Conservation (phyloP, 2,329 filamentous ascomycete species). For the Beauveria sp. region DNA sequence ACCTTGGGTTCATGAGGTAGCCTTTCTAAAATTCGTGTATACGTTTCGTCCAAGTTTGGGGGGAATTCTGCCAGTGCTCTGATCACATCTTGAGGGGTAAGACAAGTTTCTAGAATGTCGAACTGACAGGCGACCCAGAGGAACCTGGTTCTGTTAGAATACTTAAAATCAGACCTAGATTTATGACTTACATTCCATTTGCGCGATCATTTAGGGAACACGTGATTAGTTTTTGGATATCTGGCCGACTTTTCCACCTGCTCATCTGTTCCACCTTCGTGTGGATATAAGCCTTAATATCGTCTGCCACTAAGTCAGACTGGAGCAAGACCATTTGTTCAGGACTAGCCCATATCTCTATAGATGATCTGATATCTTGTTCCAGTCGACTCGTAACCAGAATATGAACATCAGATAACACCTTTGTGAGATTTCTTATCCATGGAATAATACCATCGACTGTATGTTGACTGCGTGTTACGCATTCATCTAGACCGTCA, state of each 20-base stretch:
- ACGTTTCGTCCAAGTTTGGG: background rate
- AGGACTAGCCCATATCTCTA: background rate
- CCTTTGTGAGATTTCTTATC: background rate
- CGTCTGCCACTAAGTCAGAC: background rate
- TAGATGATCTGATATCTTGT: background rate
- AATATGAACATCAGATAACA: background rate
- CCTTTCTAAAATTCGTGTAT: background rate
- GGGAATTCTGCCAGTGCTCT: background rate
- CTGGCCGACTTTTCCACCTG: background rate
- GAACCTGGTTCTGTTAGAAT: background rate
- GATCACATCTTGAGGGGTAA: background rate
- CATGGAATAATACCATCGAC: background rate
- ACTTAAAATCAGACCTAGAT: too few species aligned
- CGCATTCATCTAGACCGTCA: slow-evolving; percentile 2
- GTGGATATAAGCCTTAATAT: background rate
- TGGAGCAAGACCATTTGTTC: background rate
- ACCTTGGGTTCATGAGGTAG: background rate
- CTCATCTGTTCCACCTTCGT: background rate
- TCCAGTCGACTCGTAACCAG: slow-evolving; percentile 7
- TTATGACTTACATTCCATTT: background rate
- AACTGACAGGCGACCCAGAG: slow-evolving; percentile 5
- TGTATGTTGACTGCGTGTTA: background rate
- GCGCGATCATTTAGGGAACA: background rate
- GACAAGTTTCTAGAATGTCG: slow-evolving; percentile 4
- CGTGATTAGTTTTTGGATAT: background rate